A percentile compares a stretch with the other conserved stretches of the same genome.
These are phyloP conservation scores for Fusarium heterosporum DNA, from an alignment of 2,329 filamentous ascomycete species.

Conservation along the genomic window DNA sequence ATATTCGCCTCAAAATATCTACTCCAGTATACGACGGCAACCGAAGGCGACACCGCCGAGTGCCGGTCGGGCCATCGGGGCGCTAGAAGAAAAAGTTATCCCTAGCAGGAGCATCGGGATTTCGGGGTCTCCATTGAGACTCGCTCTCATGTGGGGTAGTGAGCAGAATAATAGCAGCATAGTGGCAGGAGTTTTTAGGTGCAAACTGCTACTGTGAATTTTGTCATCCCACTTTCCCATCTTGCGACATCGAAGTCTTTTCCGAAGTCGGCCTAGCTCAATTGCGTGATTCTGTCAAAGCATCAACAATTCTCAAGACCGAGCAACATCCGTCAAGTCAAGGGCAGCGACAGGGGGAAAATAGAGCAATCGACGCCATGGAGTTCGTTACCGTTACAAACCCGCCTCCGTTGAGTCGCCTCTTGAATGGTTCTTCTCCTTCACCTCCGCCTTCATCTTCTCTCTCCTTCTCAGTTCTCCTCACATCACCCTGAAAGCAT, in stretches of 20 bases:
- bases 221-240: conserved; percentile 30
- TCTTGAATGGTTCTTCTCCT: conserved; percentile 35
- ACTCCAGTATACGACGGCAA: conserved; percentile 32
- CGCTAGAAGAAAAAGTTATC: conserved; percentile 24
- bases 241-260: conserved; percentile 47
- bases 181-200: rapidly evolving
- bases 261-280: conserved; percentile 48
- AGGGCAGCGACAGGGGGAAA: conserved; percentile 24
- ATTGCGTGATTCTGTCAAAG: conserved; percentile 56
- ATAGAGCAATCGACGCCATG: conserved; percentile 30
- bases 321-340: conserved; percentile 40
- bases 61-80: conserved; percentile 45
- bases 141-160: conserved; percentile 29
- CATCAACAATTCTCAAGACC: conserved; percentile 53
- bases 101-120: conserved; percentile 36
- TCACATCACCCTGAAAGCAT: conserved; percentile 33
- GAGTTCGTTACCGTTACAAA: conserved; percentile 45
- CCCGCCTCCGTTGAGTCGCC: conserved; percentile 42
- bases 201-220: background rate
- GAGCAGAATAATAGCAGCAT: conserved; percentile 5
- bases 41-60: conserved; percentile 38
- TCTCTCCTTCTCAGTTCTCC: conserved; percentile 13
- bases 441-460: conserved; percentile 20
- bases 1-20: conserved; percentile 15
- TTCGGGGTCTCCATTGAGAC: conserved; percentile 44